A percentile compares a stretch with the other conserved stretches of the same genome.
Conservation (phyloP, 495 filamentous ascomycete species). For the Cairneyella variabilis region DNA sequence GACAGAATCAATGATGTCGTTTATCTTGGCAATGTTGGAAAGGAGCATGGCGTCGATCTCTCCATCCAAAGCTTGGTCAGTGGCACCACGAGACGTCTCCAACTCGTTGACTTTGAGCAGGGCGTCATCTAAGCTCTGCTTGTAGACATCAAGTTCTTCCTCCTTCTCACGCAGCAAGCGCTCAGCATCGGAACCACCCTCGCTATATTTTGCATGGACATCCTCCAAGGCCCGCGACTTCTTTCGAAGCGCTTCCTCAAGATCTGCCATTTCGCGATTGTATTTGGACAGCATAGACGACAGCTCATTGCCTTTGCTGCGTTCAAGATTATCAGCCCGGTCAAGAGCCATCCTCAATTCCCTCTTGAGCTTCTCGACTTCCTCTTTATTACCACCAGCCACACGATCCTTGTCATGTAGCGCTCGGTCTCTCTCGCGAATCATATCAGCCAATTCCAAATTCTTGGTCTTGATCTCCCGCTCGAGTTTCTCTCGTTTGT, state of each 20-base stretch:
- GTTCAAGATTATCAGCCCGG: conserved; percentile 87
- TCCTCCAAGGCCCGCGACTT: conserved; percentile 91
- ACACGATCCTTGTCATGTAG: conserved; percentile 85
- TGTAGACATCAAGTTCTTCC: conserved; percentile 94
- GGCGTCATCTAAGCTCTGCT: conserved; percentile 94
- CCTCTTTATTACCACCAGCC: conserved; percentile 82
- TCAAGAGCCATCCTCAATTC: conserved; percentile 91
- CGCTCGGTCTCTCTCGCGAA: conserved; percentile 92
- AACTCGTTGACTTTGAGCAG: conserved; percentile 87
- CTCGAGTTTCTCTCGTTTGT: conserved; percentile 89
- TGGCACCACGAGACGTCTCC: conserved; percentile 61
- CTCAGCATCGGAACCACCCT: conserved; percentile 83
- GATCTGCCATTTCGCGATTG: conserved; percentile 92
- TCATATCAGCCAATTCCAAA: conserved; percentile 96
- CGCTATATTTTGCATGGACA: conserved; percentile 65
- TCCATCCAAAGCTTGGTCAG: conserved; percentile 78
- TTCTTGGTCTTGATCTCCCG: conserved; percentile 99
- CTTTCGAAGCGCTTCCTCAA: conserved; percentile 86
- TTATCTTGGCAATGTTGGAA: conserved; percentile 84
- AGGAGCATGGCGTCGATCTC: conserved; percentile 87
- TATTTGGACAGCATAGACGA: conserved; percentile 92
- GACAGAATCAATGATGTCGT: conserved; percentile 97
- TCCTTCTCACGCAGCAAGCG: conserved; percentile 84
- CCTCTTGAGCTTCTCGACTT: conserved; percentile 93
- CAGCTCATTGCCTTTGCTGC: conserved; percentile 88